Base-by-base conservation (phyloP, 805 yeast genomes). In the Ogataea pignaliae region DNA sequence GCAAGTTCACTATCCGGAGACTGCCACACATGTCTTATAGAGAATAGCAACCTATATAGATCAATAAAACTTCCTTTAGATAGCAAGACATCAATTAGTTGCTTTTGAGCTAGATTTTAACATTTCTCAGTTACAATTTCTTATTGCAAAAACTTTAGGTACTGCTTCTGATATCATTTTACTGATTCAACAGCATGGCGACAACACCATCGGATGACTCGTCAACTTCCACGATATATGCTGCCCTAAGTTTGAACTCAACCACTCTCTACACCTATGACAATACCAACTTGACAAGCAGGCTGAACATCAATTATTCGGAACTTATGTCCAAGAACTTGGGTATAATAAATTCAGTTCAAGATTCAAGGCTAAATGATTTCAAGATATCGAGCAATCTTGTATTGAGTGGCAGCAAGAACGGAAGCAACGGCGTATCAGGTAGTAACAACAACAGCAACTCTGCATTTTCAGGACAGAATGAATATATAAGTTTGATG, bases 241-340 rank as follows among this genome's bases (percentile, higher is more conserved):
- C 60, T n/a, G 55, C 62, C 16, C 47, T 63, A 39, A 62, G 62
- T 34, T 46, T 62, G 30, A 79, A 81, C 54, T 79, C 85, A 14
- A 76, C 83, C 6, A 78, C 85, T 0, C 64, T 79, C 12, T 81
- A 75, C 57, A 74, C 84, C 11, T 70, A 77, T 49, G 84, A 79
- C 51, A 77, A 77, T 54, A 59, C 63, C 37, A 65, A 64, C 18
- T 58, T 79, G 33, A 64, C 69, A 1, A 67, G 70, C 29, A 55
- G 63, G 21, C 63, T 71, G 35, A 71, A 68, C 40, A 61, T 78
- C 39, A 78, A 77, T 51, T 72, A 81, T 44, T 67, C 76, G 1
- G 85, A 80, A 52, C 60, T 73, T 1, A 66, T 79, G 3, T 71
- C 81, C 13, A 75, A 72, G 50, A 83, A 79, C 41, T 59, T 79